A percentile compares a stretch with the other conserved stretches of the same genome.
Conservation (phyloP, 768 basidiomycete genomes). For the Agaricus bisporus region DNA sequence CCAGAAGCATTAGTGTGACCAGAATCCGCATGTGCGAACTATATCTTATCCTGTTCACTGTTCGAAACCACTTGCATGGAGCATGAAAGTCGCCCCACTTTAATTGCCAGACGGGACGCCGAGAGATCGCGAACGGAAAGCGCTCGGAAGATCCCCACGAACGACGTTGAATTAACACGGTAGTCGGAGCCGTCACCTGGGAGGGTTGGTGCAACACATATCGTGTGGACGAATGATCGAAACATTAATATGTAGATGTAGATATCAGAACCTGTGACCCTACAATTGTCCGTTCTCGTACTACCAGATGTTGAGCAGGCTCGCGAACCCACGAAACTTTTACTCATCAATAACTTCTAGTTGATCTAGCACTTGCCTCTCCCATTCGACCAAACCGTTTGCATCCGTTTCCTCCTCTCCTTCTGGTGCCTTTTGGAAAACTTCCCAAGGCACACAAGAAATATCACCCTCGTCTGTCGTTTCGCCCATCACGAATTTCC, state of each 20-base stretch:
- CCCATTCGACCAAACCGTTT: slow-evolving; percentile 77
- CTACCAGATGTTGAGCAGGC: slow-evolving; percentile 4
- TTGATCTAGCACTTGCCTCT: slow-evolving; percentile 65
- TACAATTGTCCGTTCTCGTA: slow-evolving; percentile 2
- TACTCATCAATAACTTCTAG: slow-evolving; percentile 48
- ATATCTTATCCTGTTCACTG: too few relatives aligned
- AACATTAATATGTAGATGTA: neutral
- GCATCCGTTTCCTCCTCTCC: slow-evolving; percentile 48
- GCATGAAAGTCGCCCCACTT: too few relatives aligned
- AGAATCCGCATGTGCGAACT: too few relatives aligned
- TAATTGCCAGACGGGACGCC: too few relatives aligned
- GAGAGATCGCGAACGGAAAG: too few relatives aligned
- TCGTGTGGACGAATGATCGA: slow-evolving; percentile 2
- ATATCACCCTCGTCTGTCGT: slow-evolving; percentile 43
- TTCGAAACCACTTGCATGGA: too few relatives aligned
- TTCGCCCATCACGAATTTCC: slow-evolving; percentile 56
- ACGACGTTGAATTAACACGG: neutral
- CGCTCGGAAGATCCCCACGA: too few relatives aligned
- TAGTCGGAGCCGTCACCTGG: neutral
- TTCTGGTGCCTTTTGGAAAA: slow-evolving; percentile 57
- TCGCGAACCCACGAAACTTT: neutral
- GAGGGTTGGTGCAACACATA: neutral
- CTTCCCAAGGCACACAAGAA: slow-evolving; percentile 68
- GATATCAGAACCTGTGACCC: neutral
- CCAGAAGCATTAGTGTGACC: too few relatives aligned